Base-by-base conservation (phyloP, 2,329 filamentous ascomycete species). In the Aspergillus luchuensis region DNA sequence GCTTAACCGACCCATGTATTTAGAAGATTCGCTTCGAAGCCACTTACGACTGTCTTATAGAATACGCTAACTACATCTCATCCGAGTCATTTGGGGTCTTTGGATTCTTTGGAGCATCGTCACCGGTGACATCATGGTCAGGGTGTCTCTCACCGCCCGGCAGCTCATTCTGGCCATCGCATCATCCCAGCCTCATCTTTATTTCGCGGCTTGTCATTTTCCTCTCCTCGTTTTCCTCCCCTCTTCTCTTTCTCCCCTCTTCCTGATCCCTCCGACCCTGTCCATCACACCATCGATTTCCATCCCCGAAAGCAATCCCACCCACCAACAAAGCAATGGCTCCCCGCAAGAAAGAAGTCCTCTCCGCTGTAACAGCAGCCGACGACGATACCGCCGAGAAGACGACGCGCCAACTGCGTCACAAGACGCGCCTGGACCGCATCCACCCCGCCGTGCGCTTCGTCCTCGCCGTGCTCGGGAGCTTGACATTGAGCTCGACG, bases 401-500 rank as follows among this genome's bases (percentile, higher is more conserved):
- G 4, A 17, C 48, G 15, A 45, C 58, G 23, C 47, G 23, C 53
- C 38, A 50, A 38, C 56, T 62, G 43, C 59, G 57, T 56, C 63
- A 51, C 47, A 62, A 64, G 59, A 60, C 67, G 19, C 60, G 45
- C 23, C 52, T 72, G 33, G 63, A 69, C 33, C 70, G 66, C 57
- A 69, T 76, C 23, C 73, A 73, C 33, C 69, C 73, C 8, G 49
- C 65, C 13, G 59, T 69, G 5, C 80, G 82, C 59, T 83, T 86
- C 30, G 70, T 81, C 4, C 74, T 77, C 4, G 72, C 76, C 4
- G 75, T 85, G n/a, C 58, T 83, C 17, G 72, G 82, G 61, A 86
- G 81, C 75, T 81, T 93, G 60, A 79, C 81, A 33, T 77, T 92
- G 59, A 89, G 87, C 64, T 82, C 85, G 15, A 69, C 87, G 17